These are phyloP conservation scores for Sphagnum tenellum DNA, from an alignment of 225 moss, liverwort and hornwort species.

Conservation along the genomic window DNA sequence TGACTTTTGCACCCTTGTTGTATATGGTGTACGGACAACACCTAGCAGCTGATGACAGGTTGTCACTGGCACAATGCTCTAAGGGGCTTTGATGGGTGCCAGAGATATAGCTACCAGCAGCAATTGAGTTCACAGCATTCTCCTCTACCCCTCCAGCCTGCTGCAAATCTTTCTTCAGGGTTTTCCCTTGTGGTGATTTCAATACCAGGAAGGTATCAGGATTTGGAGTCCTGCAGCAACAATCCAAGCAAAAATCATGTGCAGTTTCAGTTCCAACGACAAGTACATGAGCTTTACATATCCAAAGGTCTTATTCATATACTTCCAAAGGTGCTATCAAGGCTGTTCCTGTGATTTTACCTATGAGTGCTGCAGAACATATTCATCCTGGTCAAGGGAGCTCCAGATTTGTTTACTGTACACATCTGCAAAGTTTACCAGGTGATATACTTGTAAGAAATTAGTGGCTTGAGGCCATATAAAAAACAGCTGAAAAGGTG, in stretches of 20 bases:
- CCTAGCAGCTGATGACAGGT: conserved; percentile 68
- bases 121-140: conserved; percentile 73
- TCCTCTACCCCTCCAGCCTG: conserved; percentile 38
- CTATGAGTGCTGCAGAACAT: conserved; percentile 84
- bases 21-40: conserved; percentile 60
- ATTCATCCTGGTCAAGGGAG: conserved; percentile 71
- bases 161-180: conserved; percentile 30
- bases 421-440: conserved; percentile 38
- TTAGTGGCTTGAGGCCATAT: no score
- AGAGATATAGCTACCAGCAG: conserved; percentile 35
- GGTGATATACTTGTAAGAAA: no score
- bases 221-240: conserved; percentile 63
- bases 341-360: conserved; percentile 12
- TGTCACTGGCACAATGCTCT: conserved; percentile 30
- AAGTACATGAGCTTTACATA: no score
- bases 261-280: no score
- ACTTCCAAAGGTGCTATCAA: no score
- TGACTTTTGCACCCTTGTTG: conserved; percentile 54
- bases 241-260: no score
- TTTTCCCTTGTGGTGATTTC: conserved; percentile 75
- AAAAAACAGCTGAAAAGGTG: no score
- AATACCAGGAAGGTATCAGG: conserved; percentile 75
- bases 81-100: conserved; percentile 28
- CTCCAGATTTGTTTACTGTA: conserved; percentile 75
- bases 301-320: no score